Evolutionary conservation across 148 eudicot genomes (phyloP), one percentile per base, ranked within the genome.

Genomic region (Camellia granthamiana): DNA sequence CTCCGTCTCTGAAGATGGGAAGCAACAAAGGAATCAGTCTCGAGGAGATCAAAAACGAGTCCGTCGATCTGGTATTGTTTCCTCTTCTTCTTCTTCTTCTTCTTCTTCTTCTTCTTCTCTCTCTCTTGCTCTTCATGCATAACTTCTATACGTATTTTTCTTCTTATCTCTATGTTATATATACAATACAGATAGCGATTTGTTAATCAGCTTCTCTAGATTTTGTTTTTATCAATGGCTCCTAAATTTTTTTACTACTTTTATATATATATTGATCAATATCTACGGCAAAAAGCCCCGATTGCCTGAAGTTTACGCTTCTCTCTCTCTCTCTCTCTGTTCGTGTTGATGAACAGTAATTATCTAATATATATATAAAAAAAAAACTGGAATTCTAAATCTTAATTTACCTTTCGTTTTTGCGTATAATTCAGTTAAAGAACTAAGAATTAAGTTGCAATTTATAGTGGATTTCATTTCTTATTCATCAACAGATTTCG

Each of bases 11-110:
- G 10, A 44, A 43, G 19, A 69, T 69, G 72, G 72, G 72, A 2
- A 69, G 72, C 52, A 69, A 69, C 18, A 69, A 69, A 46, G 72
- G 51, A 42, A 38, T 69, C 52, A 69, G 72, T 46, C 69, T 81
- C 58, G 84, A 81, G 43, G 84, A 78, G 60, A 76, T 81, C 1
- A 81, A 76, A 62, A 81, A 81, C 49, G 84, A 81, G 54, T n/a
- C 84, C 9, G 80, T 76, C 58, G 84, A 81, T 81, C 68, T 81
- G 84, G 84, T 81, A 76, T 59, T 4, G 59, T 0, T 49, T 49
- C 52, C 7, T 49, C 52, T 49, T 49, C 52, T 6, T 16, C 3
- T 71, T 10, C 43, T 7, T 7, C 0, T 19, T 23, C 63, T 74
- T 49, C 14, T 18, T 74, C 64, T 41, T 0, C 41, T 18, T 74